phyloP scores from a whole-genome alignment of 2,329 filamentous ascomycete genomes.

The Fusarium newnesense region DNA sequence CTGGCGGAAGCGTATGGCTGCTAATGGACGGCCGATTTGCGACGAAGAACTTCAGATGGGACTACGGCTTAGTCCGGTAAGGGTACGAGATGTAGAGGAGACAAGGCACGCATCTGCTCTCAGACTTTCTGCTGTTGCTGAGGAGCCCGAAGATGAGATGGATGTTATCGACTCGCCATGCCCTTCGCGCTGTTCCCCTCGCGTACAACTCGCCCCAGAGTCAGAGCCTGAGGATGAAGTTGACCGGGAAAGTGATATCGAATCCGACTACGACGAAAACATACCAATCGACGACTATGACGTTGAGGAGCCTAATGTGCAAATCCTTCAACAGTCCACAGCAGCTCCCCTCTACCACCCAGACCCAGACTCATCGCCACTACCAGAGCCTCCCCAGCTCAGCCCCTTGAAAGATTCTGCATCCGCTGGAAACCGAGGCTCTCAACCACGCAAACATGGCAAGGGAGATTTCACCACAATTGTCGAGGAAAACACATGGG shows the following conservation, averaged over 20 bases:
- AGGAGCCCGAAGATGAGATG: slow-evolving; percentile 56
- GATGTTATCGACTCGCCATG: slow-evolving; percentile 43
- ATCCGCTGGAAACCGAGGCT: slow-evolving; percentile 60
- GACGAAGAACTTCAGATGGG: slow-evolving; percentile 75
- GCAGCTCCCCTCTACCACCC: slow-evolving; percentile 41
- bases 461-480: slow-evolving; percentile 59
- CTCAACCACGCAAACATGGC: slow-evolving; percentile 42
- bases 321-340: slow-evolving; percentile 57
- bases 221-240: slow-evolving; percentile 40
- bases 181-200: slow-evolving; percentile 37
- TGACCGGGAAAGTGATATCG: slow-evolving; percentile 50
- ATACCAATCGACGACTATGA: slow-evolving; percentile 56
- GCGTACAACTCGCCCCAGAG: slow-evolving; percentile 19
- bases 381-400: slow-evolving; percentile 59
- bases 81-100: slow-evolving; percentile 62
- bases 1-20: slow-evolving; percentile 85
- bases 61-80: slow-evolving; percentile 69
- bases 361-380: slow-evolving; percentile 55
- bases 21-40: slow-evolving; percentile 75
- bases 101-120: slow-evolving; percentile 53
- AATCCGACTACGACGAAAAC: slow-evolving; percentile 58
- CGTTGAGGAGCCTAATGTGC: slow-evolving; percentile 56
- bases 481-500: slow-evolving; percentile 59
- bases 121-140: slow-evolving; percentile 58
- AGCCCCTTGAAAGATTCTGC: slow-evolving; percentile 64